Conservation (phyloP, 208 protist genomes). For the Crithidia thermophila region DNA sequence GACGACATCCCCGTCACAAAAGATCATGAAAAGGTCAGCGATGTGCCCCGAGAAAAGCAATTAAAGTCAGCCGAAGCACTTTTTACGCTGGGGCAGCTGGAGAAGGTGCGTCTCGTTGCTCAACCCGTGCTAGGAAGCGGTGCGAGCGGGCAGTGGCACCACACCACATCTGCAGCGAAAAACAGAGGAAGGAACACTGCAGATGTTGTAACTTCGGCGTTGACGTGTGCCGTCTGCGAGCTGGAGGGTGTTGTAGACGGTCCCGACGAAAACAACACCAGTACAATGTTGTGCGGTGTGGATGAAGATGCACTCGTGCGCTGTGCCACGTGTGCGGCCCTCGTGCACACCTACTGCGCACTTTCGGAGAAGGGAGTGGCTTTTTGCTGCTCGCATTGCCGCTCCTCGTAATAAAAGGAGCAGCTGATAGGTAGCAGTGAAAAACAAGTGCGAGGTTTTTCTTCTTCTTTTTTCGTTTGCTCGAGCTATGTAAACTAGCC, state of each 20-base stretch:
- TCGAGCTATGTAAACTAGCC: too few relatives aligned
- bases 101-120: conserved; percentile 11
- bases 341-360: conserved; percentile 36
- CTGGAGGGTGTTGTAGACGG: conserved; percentile 24
- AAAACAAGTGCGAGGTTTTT: too few relatives aligned
- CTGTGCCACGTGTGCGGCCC: conserved; percentile 24
- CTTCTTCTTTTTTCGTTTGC: too few relatives aligned
- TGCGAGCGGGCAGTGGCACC: neutral
- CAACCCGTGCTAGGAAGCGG: conserved; percentile 24
- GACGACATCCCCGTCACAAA: too few relatives aligned
- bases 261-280: neutral
- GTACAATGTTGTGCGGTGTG: neutral
- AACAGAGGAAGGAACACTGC: neutral
- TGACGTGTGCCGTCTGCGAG: conserved; percentile 50
- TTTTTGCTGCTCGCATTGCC: conserved; percentile 31
- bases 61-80: too few relatives aligned
- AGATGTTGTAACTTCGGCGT: neutral
- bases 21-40: too few relatives aligned
- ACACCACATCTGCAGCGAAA: neutral
- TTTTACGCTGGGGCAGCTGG: conserved; percentile 1
- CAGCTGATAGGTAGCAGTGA: too few relatives aligned
- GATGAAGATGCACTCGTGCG: conserved; percentile 23
- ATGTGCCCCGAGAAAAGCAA: too few relatives aligned
- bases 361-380: too few relatives aligned
- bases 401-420: neutral